Evolutionary conservation across 2,329 filamentous ascomycete genomes (phyloP).

Genomic region (Chaetothyriales sp.): DNA sequence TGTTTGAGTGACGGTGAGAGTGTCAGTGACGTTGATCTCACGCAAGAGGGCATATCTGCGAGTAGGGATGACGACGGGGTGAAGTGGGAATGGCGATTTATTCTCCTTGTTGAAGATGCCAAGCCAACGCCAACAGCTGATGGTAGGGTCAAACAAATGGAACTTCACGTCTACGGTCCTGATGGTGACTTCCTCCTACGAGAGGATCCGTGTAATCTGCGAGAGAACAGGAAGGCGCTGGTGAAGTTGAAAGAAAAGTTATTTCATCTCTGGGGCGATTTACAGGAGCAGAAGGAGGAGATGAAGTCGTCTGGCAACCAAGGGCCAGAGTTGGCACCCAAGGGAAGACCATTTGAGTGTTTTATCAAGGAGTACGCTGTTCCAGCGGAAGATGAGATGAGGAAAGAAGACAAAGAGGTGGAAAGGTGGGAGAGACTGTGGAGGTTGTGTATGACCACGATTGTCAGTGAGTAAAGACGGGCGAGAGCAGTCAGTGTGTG

Average conservation of each 20-base stretch:
- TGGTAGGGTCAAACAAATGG: slow-evolving; percentile 37
- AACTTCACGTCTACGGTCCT: slow-evolving; percentile 50
- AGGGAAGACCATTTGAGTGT: slow-evolving; percentile 49
- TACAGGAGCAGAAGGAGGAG: slow-evolving; percentile 52
- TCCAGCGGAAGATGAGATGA: slow-evolving; percentile 22
- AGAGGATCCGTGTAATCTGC: slow-evolving; percentile 43
- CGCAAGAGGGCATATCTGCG: slow-evolving; percentile 5
- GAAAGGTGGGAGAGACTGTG: slow-evolving; percentile 48
- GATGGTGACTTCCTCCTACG: slow-evolving; percentile 43
- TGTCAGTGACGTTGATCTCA: slow-evolving; percentile 21
- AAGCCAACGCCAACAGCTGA: slow-evolving; percentile 22
- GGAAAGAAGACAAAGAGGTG: slow-evolving; percentile 1
- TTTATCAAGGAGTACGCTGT: slow-evolving; percentile 59
- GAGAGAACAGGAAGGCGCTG: slow-evolving; percentile 34
- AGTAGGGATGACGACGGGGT: slow-evolving; percentile 4
- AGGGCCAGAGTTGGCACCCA: slow-evolving; percentile 12
- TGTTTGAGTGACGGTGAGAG: slow-evolving; percentile 29
- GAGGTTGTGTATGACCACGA: slow-evolving; percentile 49
- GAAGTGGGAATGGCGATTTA: slow-evolving; percentile 73
- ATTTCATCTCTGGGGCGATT: slow-evolving; percentile 69
- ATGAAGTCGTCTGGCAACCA: slow-evolving; percentile 5
- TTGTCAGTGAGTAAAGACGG: slow-evolving; percentile 20
- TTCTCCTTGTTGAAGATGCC: slow-evolving; percentile 60
- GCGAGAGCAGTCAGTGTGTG: background rate
- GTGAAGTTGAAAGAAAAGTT: slow-evolving; percentile 50